Evolutionary conservation across 169 alveolate genomes (phyloP).

Genomic region (Eimeria praecox): DNA sequence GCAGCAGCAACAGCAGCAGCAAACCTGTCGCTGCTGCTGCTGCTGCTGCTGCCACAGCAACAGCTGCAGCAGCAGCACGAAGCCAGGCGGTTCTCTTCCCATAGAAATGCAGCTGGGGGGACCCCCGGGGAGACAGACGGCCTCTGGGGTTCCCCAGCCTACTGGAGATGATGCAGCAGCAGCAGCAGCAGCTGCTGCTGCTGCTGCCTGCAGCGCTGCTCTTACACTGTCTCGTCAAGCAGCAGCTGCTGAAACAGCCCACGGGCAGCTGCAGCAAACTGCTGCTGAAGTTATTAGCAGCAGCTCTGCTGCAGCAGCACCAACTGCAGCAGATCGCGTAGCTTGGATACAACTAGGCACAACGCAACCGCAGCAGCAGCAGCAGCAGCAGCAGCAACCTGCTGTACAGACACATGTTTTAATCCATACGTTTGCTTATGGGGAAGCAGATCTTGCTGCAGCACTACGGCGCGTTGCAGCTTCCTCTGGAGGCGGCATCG

Average conservation of each 20-base stretch:
- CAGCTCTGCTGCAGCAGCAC: slow-evolving; percentile 72
- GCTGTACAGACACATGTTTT: slow-evolving; percentile 53
- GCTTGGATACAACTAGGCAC: slow-evolving; percentile 68
- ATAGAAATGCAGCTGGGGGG: slow-evolving; percentile 66
- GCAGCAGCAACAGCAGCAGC: slow-evolving; percentile 78
- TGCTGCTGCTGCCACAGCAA: slow-evolving; percentile 44
- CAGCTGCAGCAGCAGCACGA: slow-evolving; percentile 33
- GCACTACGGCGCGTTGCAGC: slow-evolving; percentile 63
- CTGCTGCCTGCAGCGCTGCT: slow-evolving; percentile 75
- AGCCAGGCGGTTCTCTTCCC: not conserved
- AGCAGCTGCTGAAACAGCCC: not conserved
- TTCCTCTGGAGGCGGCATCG: slow-evolving; percentile 43
- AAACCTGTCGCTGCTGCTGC: slow-evolving; percentile 69
- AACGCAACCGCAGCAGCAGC: slow-evolving; percentile 76
- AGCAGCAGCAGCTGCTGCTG: slow-evolving; percentile 78
- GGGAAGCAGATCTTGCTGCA: slow-evolving; percentile 49
- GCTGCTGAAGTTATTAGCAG: not conserved
- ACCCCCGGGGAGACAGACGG: not conserved
- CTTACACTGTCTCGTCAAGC: slow-evolving; percentile 55
- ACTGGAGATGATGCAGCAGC: slow-evolving; percentile 51
- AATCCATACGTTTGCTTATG: slow-evolving; percentile 36
- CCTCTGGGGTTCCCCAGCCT: slow-evolving; percentile 23
- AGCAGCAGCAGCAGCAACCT: slow-evolving; percentile 63
- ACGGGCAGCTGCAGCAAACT: slow-evolving; percentile 36
- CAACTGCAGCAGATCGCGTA: slow-evolving; percentile 34